These are phyloP conservation scores for Colletotrichum graminicola DNA, from an alignment of 2,329 filamentous ascomycete genomes.

Conservation along the genomic window DNA sequence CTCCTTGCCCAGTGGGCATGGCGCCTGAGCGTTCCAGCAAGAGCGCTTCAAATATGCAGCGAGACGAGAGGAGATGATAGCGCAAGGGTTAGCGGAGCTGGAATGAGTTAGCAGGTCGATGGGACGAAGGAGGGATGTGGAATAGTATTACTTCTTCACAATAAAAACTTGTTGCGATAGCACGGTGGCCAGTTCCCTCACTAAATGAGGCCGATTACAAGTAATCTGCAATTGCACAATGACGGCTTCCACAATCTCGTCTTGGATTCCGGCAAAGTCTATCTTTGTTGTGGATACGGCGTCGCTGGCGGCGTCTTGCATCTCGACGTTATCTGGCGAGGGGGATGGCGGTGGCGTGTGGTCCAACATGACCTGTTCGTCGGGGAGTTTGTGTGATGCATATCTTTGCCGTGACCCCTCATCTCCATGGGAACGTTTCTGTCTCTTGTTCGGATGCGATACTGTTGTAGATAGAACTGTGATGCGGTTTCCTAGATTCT, in stretches of 20 bases:
- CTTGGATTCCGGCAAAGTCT: conserved; percentile 86
- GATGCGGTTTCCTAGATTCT: conserved; percentile 40
- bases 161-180: conserved; percentile 81
- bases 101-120: conserved; percentile 43
- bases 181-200: conserved; percentile 90
- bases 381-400: conserved; percentile 41
- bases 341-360: conserved; percentile 74
- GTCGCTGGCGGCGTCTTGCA: not conserved
- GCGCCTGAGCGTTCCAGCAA: conserved; percentile 80
- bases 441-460: conserved; percentile 70
- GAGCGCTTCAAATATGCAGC: conserved; percentile 90
- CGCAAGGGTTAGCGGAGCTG: conserved; percentile 95
- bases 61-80: conserved; percentile 93
- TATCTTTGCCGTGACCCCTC: conserved; percentile 45
- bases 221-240: conserved; percentile 90
- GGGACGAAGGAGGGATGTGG: conserved; percentile 19
- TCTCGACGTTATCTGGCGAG: conserved; percentile 1
- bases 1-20: conserved; percentile 93
- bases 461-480: conserved; percentile 47
- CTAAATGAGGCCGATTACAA: conserved; percentile 90
- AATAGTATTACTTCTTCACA: conserved; percentile 84
- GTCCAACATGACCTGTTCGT: conserved; percentile 64
- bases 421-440: conserved; percentile 81
- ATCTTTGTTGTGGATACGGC: not conserved
- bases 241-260: conserved; percentile 94